Conservation (phyloP, 345 rosid genomes). For the Lepidium aucheri region DNA sequence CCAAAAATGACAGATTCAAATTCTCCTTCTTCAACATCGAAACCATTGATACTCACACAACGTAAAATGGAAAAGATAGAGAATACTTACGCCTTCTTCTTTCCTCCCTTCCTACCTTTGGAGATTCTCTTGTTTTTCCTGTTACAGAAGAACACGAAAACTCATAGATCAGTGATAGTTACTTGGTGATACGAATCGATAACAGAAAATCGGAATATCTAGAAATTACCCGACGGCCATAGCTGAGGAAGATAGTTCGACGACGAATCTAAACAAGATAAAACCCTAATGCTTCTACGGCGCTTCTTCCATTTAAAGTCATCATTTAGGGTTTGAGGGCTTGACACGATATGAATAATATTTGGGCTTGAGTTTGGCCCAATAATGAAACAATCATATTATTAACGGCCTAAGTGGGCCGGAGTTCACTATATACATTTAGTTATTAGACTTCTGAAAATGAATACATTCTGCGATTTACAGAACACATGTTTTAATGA, state of each 20-base stretch:
- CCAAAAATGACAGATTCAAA: neutral
- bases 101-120: slow-evolving; percentile 93
- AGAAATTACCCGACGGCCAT: slow-evolving; percentile 32
- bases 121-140: slow-evolving; percentile 98
- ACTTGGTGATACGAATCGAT: neutral
- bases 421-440: neutral
- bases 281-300: slow-evolving; percentile 7
- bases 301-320: slow-evolving; percentile 15
- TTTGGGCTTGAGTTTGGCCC: slow-evolving; percentile 2
- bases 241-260: slow-evolving; percentile 9
- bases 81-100: slow-evolving; percentile 81
- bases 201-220: neutral
- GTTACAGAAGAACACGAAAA: neutral
- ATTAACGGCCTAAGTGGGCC: neutral
- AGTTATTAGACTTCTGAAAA: too few relatives aligned
- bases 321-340: slow-evolving; percentile 13
- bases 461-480: neutral
- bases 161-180: neutral
- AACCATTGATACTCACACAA: neutral
- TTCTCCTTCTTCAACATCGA: neutral
- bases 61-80: neutral
- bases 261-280: neutral
- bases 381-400: neutral
- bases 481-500: too few relatives aligned
- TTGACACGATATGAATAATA: neutral